phyloP scores from a whole-genome alignment of 352 stramenopile genomes.

The Globisporangium middletonii region DNA sequence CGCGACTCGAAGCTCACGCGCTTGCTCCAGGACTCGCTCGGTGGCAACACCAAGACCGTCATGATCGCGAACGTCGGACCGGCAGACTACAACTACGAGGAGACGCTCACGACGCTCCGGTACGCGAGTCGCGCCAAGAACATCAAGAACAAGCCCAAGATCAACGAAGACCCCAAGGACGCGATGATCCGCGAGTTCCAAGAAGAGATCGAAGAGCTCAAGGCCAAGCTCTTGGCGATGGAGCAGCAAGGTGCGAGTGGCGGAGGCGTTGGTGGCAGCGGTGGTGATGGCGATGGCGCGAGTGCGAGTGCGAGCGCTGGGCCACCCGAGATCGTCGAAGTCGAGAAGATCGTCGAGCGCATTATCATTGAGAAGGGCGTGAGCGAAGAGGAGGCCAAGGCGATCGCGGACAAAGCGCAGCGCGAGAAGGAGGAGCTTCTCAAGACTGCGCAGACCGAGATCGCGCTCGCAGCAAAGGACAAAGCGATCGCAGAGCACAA shows the following conservation, averaged over 20 bases:
- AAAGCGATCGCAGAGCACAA: slow-evolving; percentile 81
- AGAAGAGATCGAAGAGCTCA: slow-evolving; percentile 94
- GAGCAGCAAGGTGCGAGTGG: slow-evolving; percentile 27
- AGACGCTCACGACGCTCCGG: slow-evolving; percentile 90
- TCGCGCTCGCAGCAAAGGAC: slow-evolving; percentile 67
- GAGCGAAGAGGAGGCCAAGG: slow-evolving; percentile 69
- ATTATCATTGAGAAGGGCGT: slow-evolving; percentile 81
- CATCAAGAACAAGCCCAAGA: slow-evolving; percentile 99
- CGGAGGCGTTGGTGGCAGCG: slow-evolving; percentile 6
- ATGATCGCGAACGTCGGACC: slow-evolving; percentile 98
- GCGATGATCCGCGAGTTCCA: slow-evolving; percentile 96
- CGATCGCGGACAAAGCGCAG: slow-evolving; percentile 64
- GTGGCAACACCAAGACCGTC: slow-evolving; percentile 95
- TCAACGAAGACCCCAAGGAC: slow-evolving; percentile 98
- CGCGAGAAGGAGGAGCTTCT: slow-evolving; percentile 75
- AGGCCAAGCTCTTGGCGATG: slow-evolving; percentile 69
- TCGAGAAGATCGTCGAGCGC: slow-evolving; percentile 82
- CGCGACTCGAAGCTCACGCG: slow-evolving; percentile 86
- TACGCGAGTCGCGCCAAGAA: slow-evolving; percentile 99
- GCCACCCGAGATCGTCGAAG: slow-evolving; percentile 48
- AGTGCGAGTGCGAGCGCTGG: slow-evolving; percentile 9
- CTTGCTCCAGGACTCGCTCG: slow-evolving; percentile 87
- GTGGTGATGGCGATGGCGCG: slow-evolving; percentile 1
- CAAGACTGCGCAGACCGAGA: slow-evolving; percentile 59
- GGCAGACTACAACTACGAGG: slow-evolving; percentile 98